These are phyloP conservation scores for Pyricularia pennisetigena DNA, from an alignment of 2,329 filamentous ascomycete genomes.

Conservation along the genomic window DNA sequence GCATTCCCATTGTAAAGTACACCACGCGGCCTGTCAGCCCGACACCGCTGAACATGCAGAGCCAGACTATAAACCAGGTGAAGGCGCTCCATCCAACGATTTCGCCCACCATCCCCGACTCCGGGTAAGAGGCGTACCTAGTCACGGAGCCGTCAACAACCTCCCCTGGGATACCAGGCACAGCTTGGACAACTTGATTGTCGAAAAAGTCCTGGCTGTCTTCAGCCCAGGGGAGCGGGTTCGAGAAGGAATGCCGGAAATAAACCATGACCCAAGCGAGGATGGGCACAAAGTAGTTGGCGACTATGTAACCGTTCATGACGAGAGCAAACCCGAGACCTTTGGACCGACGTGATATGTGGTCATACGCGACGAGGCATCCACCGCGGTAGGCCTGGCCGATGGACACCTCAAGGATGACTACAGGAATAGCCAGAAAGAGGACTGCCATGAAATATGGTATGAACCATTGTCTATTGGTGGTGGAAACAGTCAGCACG, in stretches of 20 bases:
- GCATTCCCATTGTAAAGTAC: not conserved
- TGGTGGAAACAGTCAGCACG: not conserved
- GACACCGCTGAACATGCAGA: conserved; percentile 1
- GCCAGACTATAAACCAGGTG: not conserved
- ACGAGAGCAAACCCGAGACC: not conserved
- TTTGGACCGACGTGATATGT: not conserved
- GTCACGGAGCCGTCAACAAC: not conserved
- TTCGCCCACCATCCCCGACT: not conserved
- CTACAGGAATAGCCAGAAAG: not conserved
- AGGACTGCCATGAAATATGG: not conserved
- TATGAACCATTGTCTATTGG: not conserved
- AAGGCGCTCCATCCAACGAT: not conserved
- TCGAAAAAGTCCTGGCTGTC: not conserved
- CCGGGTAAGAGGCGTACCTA: not conserved
- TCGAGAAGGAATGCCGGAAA: not conserved
- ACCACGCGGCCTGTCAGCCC: not conserved
- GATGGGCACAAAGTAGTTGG: not conserved
- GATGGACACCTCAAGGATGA: not conserved
- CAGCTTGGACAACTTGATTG: not conserved
- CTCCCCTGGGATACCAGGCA: not conserved
- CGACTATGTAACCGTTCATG: not conserved
- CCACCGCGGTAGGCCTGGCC: not conserved
- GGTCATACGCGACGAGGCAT: not conserved
- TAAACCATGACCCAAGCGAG: not conserved
- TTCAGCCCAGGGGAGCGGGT: not conserved